Evolutionary conservation across 2,329 filamentous ascomycete genomes (phyloP), one percentile per base, ranked within the genome.

Genomic region (Magnaporthales sp.): DNA sequence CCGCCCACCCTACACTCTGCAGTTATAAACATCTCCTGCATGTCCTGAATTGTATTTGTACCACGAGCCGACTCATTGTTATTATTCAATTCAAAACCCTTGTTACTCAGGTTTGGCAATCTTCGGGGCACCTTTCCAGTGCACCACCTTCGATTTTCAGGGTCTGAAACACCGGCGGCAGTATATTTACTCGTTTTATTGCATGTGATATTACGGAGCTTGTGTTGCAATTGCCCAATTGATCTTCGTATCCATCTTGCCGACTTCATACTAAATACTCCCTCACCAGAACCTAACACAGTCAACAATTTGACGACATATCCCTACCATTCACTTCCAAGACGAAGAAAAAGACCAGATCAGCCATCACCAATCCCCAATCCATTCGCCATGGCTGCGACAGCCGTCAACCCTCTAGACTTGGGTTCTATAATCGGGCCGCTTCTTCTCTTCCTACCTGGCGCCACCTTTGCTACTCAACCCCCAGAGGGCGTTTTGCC

Each of bases 361-460:
- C 19, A 51, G 38, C 38, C 38, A 51, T 51, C n/a, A 19, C 19
- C 54, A 15, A 13, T 27, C n/a, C n/a, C 3, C 54, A 58, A 1
- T 24, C 4, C n/a, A 24, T 27, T 58, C 54, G 24, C 54, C 54
- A 58, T 58, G 54, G n/a, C 9, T n/a, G n/a, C 63, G 22, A 65
- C 54, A 26, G 27, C 68, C 27, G 75, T 84, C 69, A 69, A 74
- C 66, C 75, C 80, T 64, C 83, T 84, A 54, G 78, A 83, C 73
- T 73, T 81, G 67, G 76, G 80, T 66, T 74, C 77, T 66, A 78
- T 87, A 31, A 75, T 89, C 32, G 80, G 81, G 15, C 83, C 85
- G 63, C 79, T 90, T 67, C 80, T 90, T 62, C 83, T 85, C 9
- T 82, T 86, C 51, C 78, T 90, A 46, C 85, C 86, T 11, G 81